phyloP scores from a whole-genome alignment of 768 basidiomycete genomes.

The Pisolithus orientalis region DNA sequence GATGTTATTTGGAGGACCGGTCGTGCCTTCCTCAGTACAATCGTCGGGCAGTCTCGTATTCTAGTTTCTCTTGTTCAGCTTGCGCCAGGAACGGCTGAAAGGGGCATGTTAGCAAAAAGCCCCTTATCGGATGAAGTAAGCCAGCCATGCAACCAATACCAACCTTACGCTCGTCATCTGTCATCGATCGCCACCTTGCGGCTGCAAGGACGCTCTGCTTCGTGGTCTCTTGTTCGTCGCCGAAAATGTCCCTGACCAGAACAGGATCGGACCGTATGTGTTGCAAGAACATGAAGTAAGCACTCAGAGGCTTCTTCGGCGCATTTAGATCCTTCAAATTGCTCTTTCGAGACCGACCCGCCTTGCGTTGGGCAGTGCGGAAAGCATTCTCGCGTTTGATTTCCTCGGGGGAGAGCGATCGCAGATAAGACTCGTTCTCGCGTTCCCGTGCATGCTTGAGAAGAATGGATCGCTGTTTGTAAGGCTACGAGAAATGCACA shows the following conservation, averaged over 20 bases:
- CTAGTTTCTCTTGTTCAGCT: slow-evolving; percentile 92
- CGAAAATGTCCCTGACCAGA: slow-evolving; percentile 78
- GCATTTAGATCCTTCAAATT: slow-evolving; percentile 98
- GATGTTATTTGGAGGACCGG: slow-evolving; percentile 63
- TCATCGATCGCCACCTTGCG: slow-evolving; percentile 89
- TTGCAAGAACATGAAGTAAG: slow-evolving; percentile 94
- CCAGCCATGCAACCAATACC: slow-evolving; percentile 11
- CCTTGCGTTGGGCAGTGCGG: slow-evolving; percentile 87
- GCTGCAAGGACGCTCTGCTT: slow-evolving; percentile 93
- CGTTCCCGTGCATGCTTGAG: slow-evolving; percentile 83
- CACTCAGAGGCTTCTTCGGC: slow-evolving; percentile 90
- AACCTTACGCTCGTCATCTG: slow-evolving; percentile 90
- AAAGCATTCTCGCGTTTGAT: slow-evolving; percentile 92
- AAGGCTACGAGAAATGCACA: slow-evolving; percentile 49
- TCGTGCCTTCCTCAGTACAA: slow-evolving; percentile 82
- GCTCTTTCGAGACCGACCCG: slow-evolving; percentile 86
- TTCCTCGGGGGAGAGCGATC: slow-evolving; percentile 84
- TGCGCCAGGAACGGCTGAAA: slow-evolving; percentile 84
- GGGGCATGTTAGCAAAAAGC: slow-evolving; percentile 9
- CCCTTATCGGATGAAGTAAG: neutral
- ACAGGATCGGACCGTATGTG: slow-evolving; percentile 75
- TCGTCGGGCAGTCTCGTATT: slow-evolving; percentile 81
- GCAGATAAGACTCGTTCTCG: slow-evolving; percentile 80
- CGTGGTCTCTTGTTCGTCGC: slow-evolving; percentile 87
- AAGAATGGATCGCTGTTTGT: slow-evolving; percentile 75